These are phyloP conservation scores for Chaetothyriales sp. DNA, from an alignment of 2,329 filamentous ascomycete genomes.

Conservation along the genomic window DNA sequence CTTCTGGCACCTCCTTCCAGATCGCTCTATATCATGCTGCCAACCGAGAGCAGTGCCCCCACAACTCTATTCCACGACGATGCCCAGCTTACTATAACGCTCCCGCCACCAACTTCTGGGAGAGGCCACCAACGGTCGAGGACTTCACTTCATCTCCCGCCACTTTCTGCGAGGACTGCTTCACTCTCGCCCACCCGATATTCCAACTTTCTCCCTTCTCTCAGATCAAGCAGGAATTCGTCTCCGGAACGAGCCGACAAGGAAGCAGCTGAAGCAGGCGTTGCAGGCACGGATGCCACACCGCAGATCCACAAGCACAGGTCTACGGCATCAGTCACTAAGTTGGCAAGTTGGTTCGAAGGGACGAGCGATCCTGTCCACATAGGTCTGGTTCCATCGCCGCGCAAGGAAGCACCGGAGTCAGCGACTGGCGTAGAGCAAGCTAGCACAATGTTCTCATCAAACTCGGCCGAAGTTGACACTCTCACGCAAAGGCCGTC, in stretches of 20 bases:
- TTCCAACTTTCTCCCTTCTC: conserved; percentile 16
- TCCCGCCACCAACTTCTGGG: conserved; percentile 12
- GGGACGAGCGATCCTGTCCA: conserved; percentile 38
- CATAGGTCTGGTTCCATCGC: conserved; percentile 27
- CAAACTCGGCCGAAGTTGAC: conserved; percentile 7
- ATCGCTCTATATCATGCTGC: background rate
- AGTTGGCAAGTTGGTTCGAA: conserved; percentile 39
- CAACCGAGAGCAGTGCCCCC: background rate
- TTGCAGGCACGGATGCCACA: conserved; percentile 3
- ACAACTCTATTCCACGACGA: conserved; percentile 1
- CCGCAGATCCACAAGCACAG: conserved; percentile 8
- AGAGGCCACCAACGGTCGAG: conserved; percentile 14
- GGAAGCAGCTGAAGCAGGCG: conserved; percentile 6
- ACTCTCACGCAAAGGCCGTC: conserved; percentile 8
- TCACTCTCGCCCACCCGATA: conserved; percentile 15
- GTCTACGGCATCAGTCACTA: conserved; percentile 4
- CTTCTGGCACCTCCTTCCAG: background rate
- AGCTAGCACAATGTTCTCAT: conserved; percentile 11
- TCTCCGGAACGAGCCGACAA: conserved; percentile 11
- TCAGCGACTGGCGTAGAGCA: conserved; percentile 9
- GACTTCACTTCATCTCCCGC: conserved; percentile 14
- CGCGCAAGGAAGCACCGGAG: conserved; percentile 18
- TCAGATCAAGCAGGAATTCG: conserved; percentile 11
- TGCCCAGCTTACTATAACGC: conserved; percentile 4
- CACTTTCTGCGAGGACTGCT: conserved; percentile 7